These are phyloP conservation scores for Talaromyces wortmannii DNA, from an alignment of 495 filamentous ascomycete genomes.

Conservation along the genomic window DNA sequence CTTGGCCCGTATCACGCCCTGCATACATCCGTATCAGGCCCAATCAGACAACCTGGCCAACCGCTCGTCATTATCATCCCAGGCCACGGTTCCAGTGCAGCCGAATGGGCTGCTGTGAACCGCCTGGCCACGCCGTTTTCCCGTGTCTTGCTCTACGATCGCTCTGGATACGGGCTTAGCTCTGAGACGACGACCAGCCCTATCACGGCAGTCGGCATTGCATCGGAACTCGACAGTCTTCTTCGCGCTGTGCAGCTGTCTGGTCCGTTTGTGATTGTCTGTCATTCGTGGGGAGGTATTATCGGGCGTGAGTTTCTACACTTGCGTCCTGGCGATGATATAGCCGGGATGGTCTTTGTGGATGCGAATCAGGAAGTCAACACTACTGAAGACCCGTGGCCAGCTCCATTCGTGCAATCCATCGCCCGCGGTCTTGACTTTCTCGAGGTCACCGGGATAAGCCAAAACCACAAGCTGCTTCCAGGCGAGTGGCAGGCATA, in stretches of 20 bases:
- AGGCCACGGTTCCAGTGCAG: not conserved
- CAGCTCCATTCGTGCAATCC: not conserved
- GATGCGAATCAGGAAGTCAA: slow-evolving; percentile 15
- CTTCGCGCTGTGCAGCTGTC: slow-evolving; percentile 7
- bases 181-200: slow-evolving; percentile 3
- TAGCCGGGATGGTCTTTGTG: slow-evolving; percentile 18
- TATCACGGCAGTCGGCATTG: slow-evolving; percentile 6
- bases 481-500: not conserved
- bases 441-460: not conserved
- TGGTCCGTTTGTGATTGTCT: slow-evolving; percentile 27
- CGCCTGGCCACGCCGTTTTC: slow-evolving; percentile 1
- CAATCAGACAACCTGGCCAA: not conserved
- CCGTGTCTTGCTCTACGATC: slow-evolving; percentile 20
- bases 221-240: slow-evolving; percentile 9
- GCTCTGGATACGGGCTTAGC: slow-evolving; percentile 8
- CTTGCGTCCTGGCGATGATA: slow-evolving; percentile 1
- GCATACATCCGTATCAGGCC: not conserved
- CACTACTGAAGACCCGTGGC: slow-evolving; percentile 1
- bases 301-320: slow-evolving; percentile 26
- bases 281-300: slow-evolving; percentile 33
- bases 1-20: not conserved
- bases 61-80: slow-evolving; percentile 7
- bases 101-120: slow-evolving; percentile 3
- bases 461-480: not conserved
- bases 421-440: slow-evolving; percentile 2